Conservation (phyloP, 345 rosid genomes). For the Geranium rotundifolium region DNA sequence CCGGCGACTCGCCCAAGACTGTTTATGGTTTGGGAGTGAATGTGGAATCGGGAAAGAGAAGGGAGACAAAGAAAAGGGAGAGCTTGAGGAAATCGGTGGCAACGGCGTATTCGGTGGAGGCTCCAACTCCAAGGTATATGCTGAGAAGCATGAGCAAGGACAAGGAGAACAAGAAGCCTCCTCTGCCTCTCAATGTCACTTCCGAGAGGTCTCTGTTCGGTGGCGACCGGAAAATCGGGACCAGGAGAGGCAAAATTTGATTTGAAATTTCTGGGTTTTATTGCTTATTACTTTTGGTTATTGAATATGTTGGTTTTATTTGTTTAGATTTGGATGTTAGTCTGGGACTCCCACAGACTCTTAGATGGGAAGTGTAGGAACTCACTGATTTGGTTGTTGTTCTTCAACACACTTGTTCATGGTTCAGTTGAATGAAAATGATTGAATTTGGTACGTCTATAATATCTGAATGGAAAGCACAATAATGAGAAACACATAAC, state of each 20-base stretch:
- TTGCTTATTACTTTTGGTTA: too few relatives aligned
- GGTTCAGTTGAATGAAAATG: too few relatives aligned
- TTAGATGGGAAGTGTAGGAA: too few relatives aligned
- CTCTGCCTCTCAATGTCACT: slow-evolving; percentile 22
- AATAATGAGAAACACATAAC: too few relatives aligned
- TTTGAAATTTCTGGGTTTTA: slow-evolving; percentile 10
- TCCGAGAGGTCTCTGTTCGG: slow-evolving; percentile 16
- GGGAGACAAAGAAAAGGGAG: slow-evolving; percentile 40
- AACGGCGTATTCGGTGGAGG: slow-evolving; percentile 31
- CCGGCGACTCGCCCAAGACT: slow-evolving; percentile 14
- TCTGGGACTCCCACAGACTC: too few relatives aligned
- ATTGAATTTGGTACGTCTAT: too few relatives aligned
- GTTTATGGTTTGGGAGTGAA: slow-evolving; percentile 52
- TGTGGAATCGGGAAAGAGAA: slow-evolving; percentile 43
- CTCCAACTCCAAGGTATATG: slow-evolving; percentile 42
- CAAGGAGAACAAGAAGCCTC: slow-evolving; percentile 65
- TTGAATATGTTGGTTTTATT: too few relatives aligned
- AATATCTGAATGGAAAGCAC: too few relatives aligned
- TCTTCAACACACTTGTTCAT: too few relatives aligned
- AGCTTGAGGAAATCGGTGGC: slow-evolving; percentile 44
- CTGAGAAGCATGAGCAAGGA: slow-evolving; percentile 51
- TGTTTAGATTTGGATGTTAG: too few relatives aligned
- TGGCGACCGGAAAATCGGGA: slow-evolving; percentile 15
- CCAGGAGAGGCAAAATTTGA: slow-evolving; percentile 18
- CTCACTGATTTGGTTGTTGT: too few relatives aligned